Base-by-base conservation (phyloP, 148 eudicot species). In the Vaccinium myrtillus region DNA sequence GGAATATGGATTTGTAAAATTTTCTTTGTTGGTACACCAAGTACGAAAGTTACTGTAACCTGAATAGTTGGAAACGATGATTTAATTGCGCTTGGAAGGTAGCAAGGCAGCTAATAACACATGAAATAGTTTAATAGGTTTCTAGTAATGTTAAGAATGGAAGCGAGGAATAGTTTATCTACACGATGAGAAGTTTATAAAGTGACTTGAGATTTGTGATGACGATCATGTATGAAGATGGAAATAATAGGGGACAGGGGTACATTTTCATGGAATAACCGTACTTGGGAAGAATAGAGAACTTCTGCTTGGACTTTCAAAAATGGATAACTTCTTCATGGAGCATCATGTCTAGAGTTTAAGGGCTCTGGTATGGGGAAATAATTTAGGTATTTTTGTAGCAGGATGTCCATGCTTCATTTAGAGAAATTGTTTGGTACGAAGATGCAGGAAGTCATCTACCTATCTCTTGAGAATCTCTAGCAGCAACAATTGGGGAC, bases 111-210 rank as follows among this genome's bases (percentile, higher is more conserved):
- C 46, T 53, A 27, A 27, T 16, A 69, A 27, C 9, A 9, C 70
- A 0, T 21, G 27, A 8, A 78, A 15, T 54, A 18, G 2, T 4
- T 27, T 11, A 78, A 27, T 54, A 18, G 2, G 11, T 27, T 11
- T 53, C 8, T 78, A 79, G 49, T 79, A 36, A 79, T 27, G 46
- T 79, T 79, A 16, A 55, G 27, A 79, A 32, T 16, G 81, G 49
- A 55, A 79, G 39, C 10, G 27, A 79, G 48, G n/a, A 36, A 79
- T 56, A 18, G 6, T 56, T 78, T 56, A 32, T 79, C 36, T 79
- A 16, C 8, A 27, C 23, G 23, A 53, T 23, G 49, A 8, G 46
- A 51, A 30, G 6, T 54, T 78, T 30, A 14, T 6, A 53, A 32
- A 53, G 46, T 14, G 61, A 7, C 18, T 53, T 78, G 56, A 23